Conservation (phyloP, 2,329 filamentous ascomycete species). For the Hypocreales sp. region DNA sequence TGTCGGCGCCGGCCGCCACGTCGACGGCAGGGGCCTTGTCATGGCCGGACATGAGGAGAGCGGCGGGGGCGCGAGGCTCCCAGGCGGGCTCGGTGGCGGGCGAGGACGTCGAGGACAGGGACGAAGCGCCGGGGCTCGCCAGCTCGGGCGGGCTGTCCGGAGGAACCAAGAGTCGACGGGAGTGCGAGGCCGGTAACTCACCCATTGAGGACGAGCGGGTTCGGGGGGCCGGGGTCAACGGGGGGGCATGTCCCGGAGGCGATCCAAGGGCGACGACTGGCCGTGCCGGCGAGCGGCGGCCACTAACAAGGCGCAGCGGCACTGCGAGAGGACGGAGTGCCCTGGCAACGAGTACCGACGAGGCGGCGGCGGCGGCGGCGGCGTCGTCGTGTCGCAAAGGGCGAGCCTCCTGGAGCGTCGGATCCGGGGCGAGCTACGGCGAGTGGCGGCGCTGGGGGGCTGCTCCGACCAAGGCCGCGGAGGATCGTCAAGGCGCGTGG, state of each 20-base stretch:
- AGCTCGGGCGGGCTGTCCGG: slow-evolving; percentile 40
- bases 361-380: no score
- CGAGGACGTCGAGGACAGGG: slow-evolving; percentile 27
- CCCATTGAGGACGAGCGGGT: slow-evolving; percentile 32
- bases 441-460: no score
- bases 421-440: no score
- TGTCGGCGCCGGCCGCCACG: slow-evolving; percentile 25
- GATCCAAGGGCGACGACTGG: background rate
- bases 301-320: no score
- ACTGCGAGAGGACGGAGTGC: no score
- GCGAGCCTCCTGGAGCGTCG: no score
- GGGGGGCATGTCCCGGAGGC: slow-evolving; percentile 4
- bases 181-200: slow-evolving; percentile 33
- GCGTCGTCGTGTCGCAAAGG: no score
- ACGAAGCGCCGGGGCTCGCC: slow-evolving; percentile 33
- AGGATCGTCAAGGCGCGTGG: no score
- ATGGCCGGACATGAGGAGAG: slow-evolving; percentile 44
- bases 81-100: slow-evolving; percentile 28
- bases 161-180: slow-evolving; percentile 31
- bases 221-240: slow-evolving; percentile 1
- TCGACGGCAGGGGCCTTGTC: slow-evolving; percentile 28
- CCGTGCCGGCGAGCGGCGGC: no score
- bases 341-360: no score
- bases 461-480: no score
- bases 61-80: slow-evolving; percentile 22